phyloP scores from a whole-genome alignment of 2,329 filamentous ascomycete species.

The Madurella fahalii region DNA sequence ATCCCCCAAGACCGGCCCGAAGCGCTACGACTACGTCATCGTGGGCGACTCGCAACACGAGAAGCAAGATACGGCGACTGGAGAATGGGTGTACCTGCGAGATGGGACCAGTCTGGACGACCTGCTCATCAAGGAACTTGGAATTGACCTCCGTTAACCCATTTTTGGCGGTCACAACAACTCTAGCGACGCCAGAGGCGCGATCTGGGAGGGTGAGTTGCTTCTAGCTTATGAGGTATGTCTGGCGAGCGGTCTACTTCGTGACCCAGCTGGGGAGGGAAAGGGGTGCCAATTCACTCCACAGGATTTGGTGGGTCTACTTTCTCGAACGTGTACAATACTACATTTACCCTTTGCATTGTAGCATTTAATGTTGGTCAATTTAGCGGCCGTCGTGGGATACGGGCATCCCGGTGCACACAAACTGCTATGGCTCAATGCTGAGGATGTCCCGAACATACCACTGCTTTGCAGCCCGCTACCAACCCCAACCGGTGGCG shows the following conservation, averaged over 20 bases:
- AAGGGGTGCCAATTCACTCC: no score
- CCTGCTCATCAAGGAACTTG: constrained; percentile 72
- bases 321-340: neutral
- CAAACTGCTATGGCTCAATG: no score
- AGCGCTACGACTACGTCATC: constrained; percentile 88
- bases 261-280: no score
- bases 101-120: constrained; percentile 74
- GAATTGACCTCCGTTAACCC: constrained; percentile 52
- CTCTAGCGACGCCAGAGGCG: no score
- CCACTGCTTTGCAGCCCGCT: no score
- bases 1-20: constrained; percentile 84
- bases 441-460: no score
- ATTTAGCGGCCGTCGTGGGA: no score
- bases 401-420: no score
- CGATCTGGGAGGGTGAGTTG: neutral
- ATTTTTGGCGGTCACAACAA: neutral
- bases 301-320: neutral
- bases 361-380: neutral
- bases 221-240: neutral
- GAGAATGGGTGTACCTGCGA: constrained; percentile 83
- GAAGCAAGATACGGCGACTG: constrained; percentile 70
- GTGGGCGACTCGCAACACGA: constrained; percentile 67
- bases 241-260: no score
- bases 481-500: no score
- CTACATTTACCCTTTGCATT: neutral